Evolutionary conservation across 2,329 filamentous ascomycete species (phyloP).

Genomic region (Elsinoe australis): DNA sequence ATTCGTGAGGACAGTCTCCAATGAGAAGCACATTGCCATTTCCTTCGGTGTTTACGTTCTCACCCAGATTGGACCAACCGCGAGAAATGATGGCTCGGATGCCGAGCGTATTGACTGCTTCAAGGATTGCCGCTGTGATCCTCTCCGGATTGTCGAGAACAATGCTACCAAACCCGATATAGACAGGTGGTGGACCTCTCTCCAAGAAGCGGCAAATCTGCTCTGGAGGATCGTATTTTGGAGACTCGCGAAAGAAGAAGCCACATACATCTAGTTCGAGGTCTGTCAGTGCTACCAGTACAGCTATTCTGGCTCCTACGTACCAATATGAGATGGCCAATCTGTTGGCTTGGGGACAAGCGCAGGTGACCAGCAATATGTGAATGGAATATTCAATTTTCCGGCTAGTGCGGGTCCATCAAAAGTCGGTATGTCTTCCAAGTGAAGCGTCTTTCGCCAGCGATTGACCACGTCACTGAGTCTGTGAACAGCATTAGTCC

Average conservation of each 20-base stretch:
- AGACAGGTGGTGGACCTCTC: conserved; percentile 60
- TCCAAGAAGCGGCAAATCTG: conserved; percentile 60
- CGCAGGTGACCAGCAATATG: conserved; percentile 84
- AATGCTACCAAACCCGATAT: conserved; percentile 22
- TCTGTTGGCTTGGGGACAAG: conserved; percentile 72
- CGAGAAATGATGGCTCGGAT: conserved; percentile 39
- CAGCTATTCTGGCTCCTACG: no score
- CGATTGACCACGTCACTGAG: no score
- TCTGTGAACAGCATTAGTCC: no score
- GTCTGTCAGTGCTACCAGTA: no score
- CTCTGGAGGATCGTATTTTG: conserved; percentile 57
- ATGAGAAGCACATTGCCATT: conserved; percentile 43
- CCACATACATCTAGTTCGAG: no score
- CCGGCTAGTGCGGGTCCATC: no score
- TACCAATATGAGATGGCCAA: conserved; percentile 63
- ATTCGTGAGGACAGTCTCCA: conserved; percentile 51
- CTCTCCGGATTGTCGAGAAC: conserved; percentile 31
- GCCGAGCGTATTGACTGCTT: conserved; percentile 29
- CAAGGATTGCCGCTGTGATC: conserved; percentile 32
- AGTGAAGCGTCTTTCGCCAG: no score
- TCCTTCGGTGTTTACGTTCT: conserved; percentile 30
- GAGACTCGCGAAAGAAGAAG: conserved; percentile 66
- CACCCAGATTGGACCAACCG: conserved; percentile 46
- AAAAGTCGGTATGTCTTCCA: no score
- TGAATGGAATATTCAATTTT: conserved; percentile 74